Evolutionary conservation across 2,329 filamentous ascomycete genomes (phyloP).

Genomic region (Talaromyces sp.): DNA sequence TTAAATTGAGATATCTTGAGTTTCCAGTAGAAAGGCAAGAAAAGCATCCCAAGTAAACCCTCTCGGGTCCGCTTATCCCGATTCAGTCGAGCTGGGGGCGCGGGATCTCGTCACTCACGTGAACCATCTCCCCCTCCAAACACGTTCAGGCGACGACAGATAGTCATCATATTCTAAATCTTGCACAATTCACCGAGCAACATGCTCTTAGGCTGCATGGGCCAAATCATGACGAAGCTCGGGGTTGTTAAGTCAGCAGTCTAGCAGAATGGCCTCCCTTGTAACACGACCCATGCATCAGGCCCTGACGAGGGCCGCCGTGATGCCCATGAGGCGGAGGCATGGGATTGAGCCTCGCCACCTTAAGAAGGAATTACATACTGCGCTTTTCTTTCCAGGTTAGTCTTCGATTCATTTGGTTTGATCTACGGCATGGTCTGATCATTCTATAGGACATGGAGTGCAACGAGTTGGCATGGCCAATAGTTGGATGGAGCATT

Average conservation of each 20-base stretch:
- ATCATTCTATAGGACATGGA: constrained; percentile 67
- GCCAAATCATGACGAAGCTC: constrained; percentile 18
- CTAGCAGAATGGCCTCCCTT: constrained; percentile 25
- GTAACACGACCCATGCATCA: constrained; percentile 3
- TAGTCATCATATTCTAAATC: not conserved
- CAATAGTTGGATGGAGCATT: constrained; percentile 80
- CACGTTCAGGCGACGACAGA: not conserved
- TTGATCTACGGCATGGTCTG: not conserved
- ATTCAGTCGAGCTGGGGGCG: no score
- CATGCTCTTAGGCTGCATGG: constrained; percentile 22
- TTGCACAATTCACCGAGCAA: not conserved
- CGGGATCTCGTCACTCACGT: not conserved
- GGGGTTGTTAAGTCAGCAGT: constrained; percentile 17
- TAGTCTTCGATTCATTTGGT: constrained; percentile 6
- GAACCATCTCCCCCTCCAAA: not conserved
- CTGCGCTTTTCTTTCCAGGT: constrained; percentile 54
- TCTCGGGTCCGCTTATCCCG: no score
- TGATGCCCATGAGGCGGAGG: not conserved
- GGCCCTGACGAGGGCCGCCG: not conserved
- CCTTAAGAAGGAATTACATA: constrained; percentile 33
- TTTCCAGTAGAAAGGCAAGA: not conserved
- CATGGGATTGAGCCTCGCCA: not conserved
- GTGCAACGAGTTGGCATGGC: constrained; percentile 90
- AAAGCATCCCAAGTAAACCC: not conserved
- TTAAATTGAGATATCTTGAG: no score